A percentile compares a stretch with the other conserved stretches of the same genome.
Conservation (phyloP, 2,329 filamentous ascomycete species). For the Diaporthe humulicola region DNA sequence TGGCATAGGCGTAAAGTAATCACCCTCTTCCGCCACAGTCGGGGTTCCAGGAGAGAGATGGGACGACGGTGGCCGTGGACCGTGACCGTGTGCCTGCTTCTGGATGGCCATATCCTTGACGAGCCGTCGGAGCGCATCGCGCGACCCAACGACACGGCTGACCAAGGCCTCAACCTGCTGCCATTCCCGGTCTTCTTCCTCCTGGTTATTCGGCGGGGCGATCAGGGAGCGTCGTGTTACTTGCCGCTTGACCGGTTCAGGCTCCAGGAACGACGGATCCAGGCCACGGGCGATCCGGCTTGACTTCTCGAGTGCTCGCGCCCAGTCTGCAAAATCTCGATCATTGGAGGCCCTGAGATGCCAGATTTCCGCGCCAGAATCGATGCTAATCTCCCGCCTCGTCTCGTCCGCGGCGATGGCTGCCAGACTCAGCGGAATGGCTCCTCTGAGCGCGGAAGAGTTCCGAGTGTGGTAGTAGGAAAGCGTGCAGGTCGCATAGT, state of each 20-base stretch:
- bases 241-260: constrained; percentile 40
- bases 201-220: constrained; percentile 50
- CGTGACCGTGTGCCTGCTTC: constrained; percentile 61
- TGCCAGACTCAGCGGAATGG: constrained; percentile 91
- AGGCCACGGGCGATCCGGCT: constrained; percentile 74
- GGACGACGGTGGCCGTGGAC: constrained; percentile 51
- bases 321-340: constrained; percentile 91
- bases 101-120: constrained; percentile 84
- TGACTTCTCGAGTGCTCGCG: constrained; percentile 84
- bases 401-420: constrained; percentile 92
- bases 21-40: constrained; percentile 60
- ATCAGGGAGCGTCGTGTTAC: constrained; percentile 43
- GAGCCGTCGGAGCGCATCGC: constrained; percentile 88
- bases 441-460: constrained; percentile 90
- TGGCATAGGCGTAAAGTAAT: constrained; percentile 63
- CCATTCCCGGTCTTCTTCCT: constrained; percentile 86
- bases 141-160: constrained; percentile 85
- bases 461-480: constrained; percentile 97
- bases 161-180: constrained; percentile 86
- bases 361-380: constrained; percentile 98
- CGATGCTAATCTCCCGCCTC: constrained; percentile 92
- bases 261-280: constrained; percentile 53
- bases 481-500: constrained; percentile 92
- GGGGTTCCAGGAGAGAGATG: constrained; percentile 58
- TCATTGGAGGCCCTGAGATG: constrained; percentile 87